phyloP scores from a whole-genome alignment of 805 yeast species.

The Yarrowia osloensis region DNA sequence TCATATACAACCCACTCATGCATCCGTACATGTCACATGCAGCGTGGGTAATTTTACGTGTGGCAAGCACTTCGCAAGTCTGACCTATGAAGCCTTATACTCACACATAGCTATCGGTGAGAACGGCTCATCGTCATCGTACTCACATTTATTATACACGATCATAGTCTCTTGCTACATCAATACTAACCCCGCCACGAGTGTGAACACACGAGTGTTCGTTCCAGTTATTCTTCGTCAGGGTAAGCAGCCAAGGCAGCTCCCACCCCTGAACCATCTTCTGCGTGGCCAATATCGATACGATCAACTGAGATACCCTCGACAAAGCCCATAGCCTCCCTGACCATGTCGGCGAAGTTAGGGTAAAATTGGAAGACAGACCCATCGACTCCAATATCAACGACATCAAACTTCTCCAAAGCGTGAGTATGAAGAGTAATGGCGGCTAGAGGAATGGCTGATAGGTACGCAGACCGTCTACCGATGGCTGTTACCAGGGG shows the following conservation, averaged over 20 bases:
- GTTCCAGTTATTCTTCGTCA: background rate
- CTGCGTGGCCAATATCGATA: constrained; percentile 70
- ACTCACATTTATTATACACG: too few species aligned
- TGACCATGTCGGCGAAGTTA: constrained; percentile 74
- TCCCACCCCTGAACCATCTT: constrained; percentile 97
- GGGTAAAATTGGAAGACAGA: constrained; percentile 93
- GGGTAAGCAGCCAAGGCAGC: constrained; percentile 85
- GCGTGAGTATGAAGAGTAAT: constrained; percentile 67
- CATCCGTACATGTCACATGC: too few species aligned
- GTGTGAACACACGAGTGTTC: too few species aligned
- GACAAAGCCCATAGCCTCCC: constrained; percentile 62
- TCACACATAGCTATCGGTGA: too few species aligned
- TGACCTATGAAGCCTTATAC: too few species aligned
- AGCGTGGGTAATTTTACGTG: too few species aligned
- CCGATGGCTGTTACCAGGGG: constrained; percentile 75
- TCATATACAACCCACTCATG: too few species aligned
- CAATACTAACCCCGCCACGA: too few species aligned
- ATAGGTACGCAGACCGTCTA: constrained; percentile 82
- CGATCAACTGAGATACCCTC: constrained; percentile 41
- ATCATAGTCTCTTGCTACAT: too few species aligned
- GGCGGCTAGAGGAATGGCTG: constrained; percentile 90
- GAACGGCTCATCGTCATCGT: too few species aligned
- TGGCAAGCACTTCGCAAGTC: too few species aligned
- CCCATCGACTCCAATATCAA: constrained; percentile 95
- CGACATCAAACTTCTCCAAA: constrained; percentile 66